Evolutionary conservation across 192 early-diverging fungal genomes (phyloP).

Genomic region (Podila epigama): DNA sequence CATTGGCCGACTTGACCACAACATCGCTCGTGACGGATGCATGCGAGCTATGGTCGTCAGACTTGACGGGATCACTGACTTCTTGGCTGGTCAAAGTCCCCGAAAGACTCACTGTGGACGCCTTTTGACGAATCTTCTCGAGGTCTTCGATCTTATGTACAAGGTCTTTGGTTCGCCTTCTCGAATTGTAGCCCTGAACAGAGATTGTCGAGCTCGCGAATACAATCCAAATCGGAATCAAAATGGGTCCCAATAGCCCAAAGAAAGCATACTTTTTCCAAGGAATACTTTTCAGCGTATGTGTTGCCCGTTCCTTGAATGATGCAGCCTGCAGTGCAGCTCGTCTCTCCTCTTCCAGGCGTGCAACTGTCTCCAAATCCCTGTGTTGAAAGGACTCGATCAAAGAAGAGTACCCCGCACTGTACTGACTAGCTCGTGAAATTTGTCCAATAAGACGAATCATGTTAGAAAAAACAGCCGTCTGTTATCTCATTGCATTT

Average conservation of each 20-base stretch:
- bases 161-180: conserved; percentile 26
- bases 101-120: conserved; percentile 5
- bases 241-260: conserved; percentile 24
- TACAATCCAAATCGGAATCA: conserved; percentile 50
- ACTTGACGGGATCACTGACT: too few relatives aligned
- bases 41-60: too few relatives aligned
- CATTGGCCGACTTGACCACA: not conserved
- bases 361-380: conserved; percentile 11
- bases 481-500: too few relatives aligned
- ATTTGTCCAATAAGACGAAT: too few relatives aligned
- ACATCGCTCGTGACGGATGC: too few relatives aligned
- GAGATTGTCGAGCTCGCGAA: conserved; percentile 41
- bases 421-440: conserved; percentile 45
- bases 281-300: conserved; percentile 5
- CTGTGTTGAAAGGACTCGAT: conserved; percentile 44
- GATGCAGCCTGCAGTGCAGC: conserved; percentile 7
- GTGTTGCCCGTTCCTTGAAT: conserved; percentile 1
- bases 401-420: conserved; percentile 35
- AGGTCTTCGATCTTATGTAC: not conserved
- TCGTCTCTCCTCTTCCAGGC: conserved; percentile 9
- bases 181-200: conserved; percentile 49
- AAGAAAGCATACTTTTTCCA: conserved; percentile 43
- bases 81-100: not conserved
- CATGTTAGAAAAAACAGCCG: too few relatives aligned
- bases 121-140: conserved; percentile 10